Conservation (phyloP, 768 basidiomycete species). For the Amanita rimosa region DNA sequence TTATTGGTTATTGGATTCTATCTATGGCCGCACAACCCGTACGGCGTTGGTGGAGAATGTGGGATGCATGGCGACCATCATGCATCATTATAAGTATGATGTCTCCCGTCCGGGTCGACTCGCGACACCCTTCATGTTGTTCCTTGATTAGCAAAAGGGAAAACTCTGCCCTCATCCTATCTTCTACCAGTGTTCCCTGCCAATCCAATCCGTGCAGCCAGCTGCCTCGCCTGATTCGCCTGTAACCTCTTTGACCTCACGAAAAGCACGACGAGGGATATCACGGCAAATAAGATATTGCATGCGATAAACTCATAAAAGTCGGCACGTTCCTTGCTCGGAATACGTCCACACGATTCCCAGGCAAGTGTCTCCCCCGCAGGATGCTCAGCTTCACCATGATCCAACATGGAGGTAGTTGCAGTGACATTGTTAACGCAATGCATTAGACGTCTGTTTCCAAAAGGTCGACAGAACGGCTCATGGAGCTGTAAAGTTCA, state of each 20-base stretch:
- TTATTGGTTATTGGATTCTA: too few species aligned
- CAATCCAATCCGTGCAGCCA: constrained; percentile 82
- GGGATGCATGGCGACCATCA: neutral
- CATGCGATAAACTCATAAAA: constrained; percentile 89
- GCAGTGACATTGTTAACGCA: constrained; percentile 40
- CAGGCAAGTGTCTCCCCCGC: constrained; percentile 69
- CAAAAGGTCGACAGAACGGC: constrained; percentile 94
- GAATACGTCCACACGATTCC: constrained; percentile 88
- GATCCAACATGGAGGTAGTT: constrained; percentile 5
- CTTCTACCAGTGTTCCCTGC: constrained; percentile 27
- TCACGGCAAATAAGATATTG: constrained; percentile 60
- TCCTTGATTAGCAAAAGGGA: too few species aligned
- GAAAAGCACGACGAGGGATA: constrained; percentile 57
- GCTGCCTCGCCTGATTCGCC: constrained; percentile 63
- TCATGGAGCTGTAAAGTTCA: constrained; percentile 51
- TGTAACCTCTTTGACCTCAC: constrained; percentile 59
- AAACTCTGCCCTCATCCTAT: too few species aligned
- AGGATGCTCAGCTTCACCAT: constrained; percentile 9
- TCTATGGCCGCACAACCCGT: too few species aligned
- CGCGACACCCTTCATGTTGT: too few species aligned
- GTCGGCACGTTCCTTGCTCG: constrained; percentile 67
- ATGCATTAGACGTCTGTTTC: constrained; percentile 83
- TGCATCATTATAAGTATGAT: too few species aligned
- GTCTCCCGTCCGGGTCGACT: too few species aligned
- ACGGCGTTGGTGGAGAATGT: neutral